These are phyloP conservation scores for Cryptococcus sp. DNA, from an alignment of 1,284 basidiomycete species.

Conservation along the genomic window DNA sequence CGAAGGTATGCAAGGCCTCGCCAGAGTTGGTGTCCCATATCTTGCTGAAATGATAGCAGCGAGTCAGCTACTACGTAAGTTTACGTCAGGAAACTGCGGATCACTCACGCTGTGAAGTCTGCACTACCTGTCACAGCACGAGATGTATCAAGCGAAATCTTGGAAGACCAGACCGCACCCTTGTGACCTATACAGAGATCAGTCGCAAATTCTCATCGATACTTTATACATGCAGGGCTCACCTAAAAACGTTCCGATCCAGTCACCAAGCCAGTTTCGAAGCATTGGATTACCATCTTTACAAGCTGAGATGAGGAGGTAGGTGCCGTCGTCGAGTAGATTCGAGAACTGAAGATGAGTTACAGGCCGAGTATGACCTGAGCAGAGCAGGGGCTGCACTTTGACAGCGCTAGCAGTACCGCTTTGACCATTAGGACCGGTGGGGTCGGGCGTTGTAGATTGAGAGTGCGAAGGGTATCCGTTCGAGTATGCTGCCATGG, in stretches of 20 bases:
- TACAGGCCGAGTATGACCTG: constrained; percentile 70
- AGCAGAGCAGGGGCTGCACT: constrained; percentile 58
- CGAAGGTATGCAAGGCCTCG: constrained; percentile 82
- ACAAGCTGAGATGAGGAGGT: constrained; percentile 87
- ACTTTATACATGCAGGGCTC: constrained; percentile 12
- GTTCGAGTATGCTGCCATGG: constrained; percentile 28
- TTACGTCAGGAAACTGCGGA: not conserved
- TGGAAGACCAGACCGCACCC: constrained; percentile 96
- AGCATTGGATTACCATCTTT: constrained; percentile 97
- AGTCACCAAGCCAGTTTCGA: constrained; percentile 95
- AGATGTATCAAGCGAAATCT: constrained; percentile 82
- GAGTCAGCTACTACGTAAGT: not conserved
- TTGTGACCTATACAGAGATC: constrained; percentile 68
- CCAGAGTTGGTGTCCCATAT: constrained; percentile 97
- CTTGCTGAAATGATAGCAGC: constrained; percentile 63
- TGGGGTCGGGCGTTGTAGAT: constrained; percentile 25
- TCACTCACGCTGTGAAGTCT: constrained; percentile 90
- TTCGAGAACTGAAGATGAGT: constrained; percentile 90
- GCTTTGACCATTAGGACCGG: constrained; percentile 16
- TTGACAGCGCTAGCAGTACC: constrained; percentile 32
- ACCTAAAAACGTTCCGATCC: constrained; percentile 96
- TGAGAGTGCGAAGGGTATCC: constrained; percentile 29
- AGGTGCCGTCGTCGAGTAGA: constrained; percentile 70
- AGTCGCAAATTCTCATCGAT: not conserved
- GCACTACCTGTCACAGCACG: constrained; percentile 91